Evolutionary conservation across 2,329 filamentous ascomycete genomes (phyloP).

Genomic region (Neonectria faginata): DNA sequence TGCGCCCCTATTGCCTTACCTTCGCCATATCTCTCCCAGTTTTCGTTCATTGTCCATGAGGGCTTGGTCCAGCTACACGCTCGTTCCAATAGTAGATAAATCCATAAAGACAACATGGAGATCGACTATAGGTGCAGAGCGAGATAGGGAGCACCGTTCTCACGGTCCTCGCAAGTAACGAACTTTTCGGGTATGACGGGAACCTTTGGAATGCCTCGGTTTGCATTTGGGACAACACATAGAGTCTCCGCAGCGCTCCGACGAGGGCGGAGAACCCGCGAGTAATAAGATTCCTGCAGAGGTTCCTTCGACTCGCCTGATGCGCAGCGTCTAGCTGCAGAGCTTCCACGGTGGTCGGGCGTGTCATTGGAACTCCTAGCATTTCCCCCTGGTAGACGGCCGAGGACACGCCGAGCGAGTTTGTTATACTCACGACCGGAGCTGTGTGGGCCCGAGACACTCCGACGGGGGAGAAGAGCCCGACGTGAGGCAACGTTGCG

Average conservation of each 20-base stretch:
- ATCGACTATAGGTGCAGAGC: conserved; percentile 42
- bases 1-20: conserved; percentile 17
- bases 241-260: conserved; percentile 48
- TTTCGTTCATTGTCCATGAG: neutral
- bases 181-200: conserved; percentile 60
- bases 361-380: conserved; percentile 34
- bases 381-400: conserved; percentile 39
- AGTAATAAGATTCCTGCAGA: conserved; percentile 38
- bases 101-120: neutral
- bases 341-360: conserved; percentile 28
- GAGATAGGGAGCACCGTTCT: conserved; percentile 50
- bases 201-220: conserved; percentile 60
- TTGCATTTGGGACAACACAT: conserved; percentile 58
- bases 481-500: conserved; percentile 46
- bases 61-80: neutral
- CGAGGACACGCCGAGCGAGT: conserved; percentile 44
- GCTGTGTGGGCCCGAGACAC: conserved; percentile 43
- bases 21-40: conserved; percentile 22
- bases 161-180: conserved; percentile 48
- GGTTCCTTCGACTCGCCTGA: conserved; percentile 34
- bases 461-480: conserved; percentile 43
- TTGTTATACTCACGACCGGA: conserved; percentile 39
- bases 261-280: conserved; percentile 44
- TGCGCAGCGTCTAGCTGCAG: conserved; percentile 35
- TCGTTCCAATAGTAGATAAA: neutral